Evolutionary conservation across 768 basidiomycete genomes (phyloP), one percentile per base, ranked within the genome.

Genomic region (Lactifluus hygrophoroides): DNA sequence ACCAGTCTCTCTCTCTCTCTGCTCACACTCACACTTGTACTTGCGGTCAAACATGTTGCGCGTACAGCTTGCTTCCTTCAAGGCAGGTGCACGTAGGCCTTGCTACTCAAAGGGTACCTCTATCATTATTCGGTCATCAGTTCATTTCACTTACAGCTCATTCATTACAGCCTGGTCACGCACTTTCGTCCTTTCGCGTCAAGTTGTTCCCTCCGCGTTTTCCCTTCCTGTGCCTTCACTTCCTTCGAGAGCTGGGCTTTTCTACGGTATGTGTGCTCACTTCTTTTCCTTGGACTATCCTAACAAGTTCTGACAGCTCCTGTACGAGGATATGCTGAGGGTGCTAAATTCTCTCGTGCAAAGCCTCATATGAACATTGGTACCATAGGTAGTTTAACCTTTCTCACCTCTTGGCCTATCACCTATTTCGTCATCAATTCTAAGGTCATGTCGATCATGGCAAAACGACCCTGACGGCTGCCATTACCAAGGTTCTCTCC

Each of bases 341-440:
- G 32, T 21, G 47, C 65, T 42, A 80, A 79, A 66, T 93, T 81
- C 73, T 78, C 83, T 45, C 86, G 90, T 40, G 74, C 75, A 17
- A 93, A 93, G 71, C 88, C 90, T 54, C 92, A 94, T 70, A 86
- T 95, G 88, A 95, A 95, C 78, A 90, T 95, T 67, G 92, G 92
- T 64, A 94, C 91, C 51, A 94, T 94, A 67, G 90, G 90, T 88
- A 69, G 51, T 37, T 73, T 55, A 32, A n/a, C 38, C n/a, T 32
- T 40, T 46, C 21, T 8, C 8, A 7, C 8, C 14, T 34, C 37
- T 35, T 21, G 5, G 5, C 45, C 13, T n/a, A 21, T 45, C 35
- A 25, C 40, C 48, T 5, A 43, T 34, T 37, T 10, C 30, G 34
- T 25, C 23, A 9, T 21, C 16, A 17, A 50, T 34, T 13, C 25